Evolutionary conservation across 345 rosid genomes (phyloP).

Genomic region (Brassica juncea): DNA sequence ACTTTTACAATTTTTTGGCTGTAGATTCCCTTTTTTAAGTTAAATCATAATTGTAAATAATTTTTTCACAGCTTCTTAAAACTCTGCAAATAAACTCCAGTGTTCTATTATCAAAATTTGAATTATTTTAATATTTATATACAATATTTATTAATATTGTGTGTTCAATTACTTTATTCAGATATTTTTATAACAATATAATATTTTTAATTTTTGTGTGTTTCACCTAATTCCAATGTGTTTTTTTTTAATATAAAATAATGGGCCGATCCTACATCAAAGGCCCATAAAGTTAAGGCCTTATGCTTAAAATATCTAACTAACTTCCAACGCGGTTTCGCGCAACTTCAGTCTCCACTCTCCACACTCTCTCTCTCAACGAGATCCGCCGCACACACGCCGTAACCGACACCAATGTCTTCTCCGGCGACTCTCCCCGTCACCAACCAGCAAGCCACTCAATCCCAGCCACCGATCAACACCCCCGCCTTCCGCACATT

Average conservation of each 20-base stretch:
- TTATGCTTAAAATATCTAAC: background rate
- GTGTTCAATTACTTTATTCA: too few relatives aligned
- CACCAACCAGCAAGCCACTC: conserved; percentile 27
- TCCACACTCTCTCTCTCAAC: conserved; percentile 17
- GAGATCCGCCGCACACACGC: conserved; percentile 15
- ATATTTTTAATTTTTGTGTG: background rate
- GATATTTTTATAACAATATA: too few relatives aligned
- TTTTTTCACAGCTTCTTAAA: too few relatives aligned
- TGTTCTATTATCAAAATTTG: too few relatives aligned
- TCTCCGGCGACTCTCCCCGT: conserved; percentile 38
- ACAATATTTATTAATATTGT: too few relatives aligned
- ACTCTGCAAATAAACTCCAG: too few relatives aligned
- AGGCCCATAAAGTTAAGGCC: conserved; percentile 23
- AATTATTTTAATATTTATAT: too few relatives aligned
- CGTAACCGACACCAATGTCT: conserved; percentile 23
- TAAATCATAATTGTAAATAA: too few relatives aligned
- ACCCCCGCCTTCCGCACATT: conserved; percentile 44
- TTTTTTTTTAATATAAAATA: background rate
- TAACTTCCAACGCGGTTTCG: conserved; percentile 7
- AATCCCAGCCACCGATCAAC: conserved; percentile 32
- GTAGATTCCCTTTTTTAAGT: too few relatives aligned
- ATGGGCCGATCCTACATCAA: conserved; percentile 16
- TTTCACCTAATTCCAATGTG: background rate
- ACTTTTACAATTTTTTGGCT: too few relatives aligned
- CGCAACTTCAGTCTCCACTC: conserved; percentile 19